Evolutionary conservation across 805 yeast species (phyloP).

Genomic region (Monosporozyma servazzii): DNA sequence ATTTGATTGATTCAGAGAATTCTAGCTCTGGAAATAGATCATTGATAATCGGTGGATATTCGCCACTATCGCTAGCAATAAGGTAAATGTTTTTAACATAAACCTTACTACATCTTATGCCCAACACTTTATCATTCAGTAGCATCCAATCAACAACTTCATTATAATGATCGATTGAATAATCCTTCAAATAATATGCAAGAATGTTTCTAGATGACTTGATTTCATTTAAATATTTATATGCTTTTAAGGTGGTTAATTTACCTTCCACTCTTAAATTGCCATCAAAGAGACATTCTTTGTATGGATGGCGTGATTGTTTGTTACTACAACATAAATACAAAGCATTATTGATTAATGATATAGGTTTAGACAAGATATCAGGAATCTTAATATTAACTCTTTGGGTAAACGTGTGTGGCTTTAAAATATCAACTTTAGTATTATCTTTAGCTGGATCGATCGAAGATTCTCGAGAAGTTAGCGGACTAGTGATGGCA

Average conservation of each 20-base stretch:
- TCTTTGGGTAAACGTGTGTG: background rate
- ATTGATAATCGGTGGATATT: slow-evolving; percentile 4
- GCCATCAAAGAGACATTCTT: slow-evolving; percentile 28
- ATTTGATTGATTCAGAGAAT: background rate
- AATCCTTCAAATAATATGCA: slow-evolving; percentile 12
- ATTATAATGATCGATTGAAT: slow-evolving; percentile 16
- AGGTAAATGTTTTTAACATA: slow-evolving; percentile 27
- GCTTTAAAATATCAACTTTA: background rate
- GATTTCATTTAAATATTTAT: slow-evolving; percentile 17
- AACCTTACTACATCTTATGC: slow-evolving; percentile 13
- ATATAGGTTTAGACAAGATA: background rate
- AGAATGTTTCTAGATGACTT: slow-evolving; percentile 14
- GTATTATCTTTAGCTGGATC: background rate
- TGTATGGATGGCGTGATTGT: slow-evolving; percentile 4
- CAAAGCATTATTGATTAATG: background rate
- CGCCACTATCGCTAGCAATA: slow-evolving; percentile 24
- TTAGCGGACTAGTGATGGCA: background rate
- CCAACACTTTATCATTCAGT: slow-evolving; percentile 15
- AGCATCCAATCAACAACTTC: slow-evolving; percentile 13
- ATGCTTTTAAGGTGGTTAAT: slow-evolving; percentile 19
- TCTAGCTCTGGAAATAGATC: background rate
- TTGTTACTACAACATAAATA: slow-evolving; percentile 2
- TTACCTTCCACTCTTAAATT: slow-evolving; percentile 29
- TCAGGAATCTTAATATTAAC: background rate
- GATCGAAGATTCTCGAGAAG: background rate